Evolutionary conservation across 2,329 filamentous ascomycete genomes (phyloP), one percentile per base, ranked within the genome.

Genomic region (Penicillium sumatraense): DNA sequence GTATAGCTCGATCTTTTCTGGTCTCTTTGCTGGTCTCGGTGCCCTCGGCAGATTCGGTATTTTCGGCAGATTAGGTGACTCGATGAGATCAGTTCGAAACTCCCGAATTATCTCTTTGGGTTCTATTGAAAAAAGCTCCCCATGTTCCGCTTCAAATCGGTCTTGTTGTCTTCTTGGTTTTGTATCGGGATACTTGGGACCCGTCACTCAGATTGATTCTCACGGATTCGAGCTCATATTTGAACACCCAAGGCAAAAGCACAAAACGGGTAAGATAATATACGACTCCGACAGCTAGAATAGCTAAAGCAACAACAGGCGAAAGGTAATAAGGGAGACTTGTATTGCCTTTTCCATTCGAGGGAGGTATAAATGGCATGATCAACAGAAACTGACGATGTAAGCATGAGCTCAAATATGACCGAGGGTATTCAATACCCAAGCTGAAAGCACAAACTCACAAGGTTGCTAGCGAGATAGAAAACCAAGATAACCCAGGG

Each of bases 361-460:
- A 23, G 1, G 62, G 60, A 6, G 62, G 62, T 3, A 65, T 49
- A 20, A 65, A 63, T 3, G 62, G 61, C 62, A 63, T 63, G 2
- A 64, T 26, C 5, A 65, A 44, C 7, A 63, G 54, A 27, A 63
- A 63, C 59, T 63, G 38, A 5, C 16, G 16, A 20, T 20, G 21
- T 4, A 20, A 10, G 23, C 38, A 29, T 59, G n/a, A 57, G 44
- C 38, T 20, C 24, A 20, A 18, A 4, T 2, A 0, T 14, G 29
- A 31, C 29, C n/a, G n/a, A n/a, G n/a, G n/a, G n/a, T n/a, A 10
- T 29, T 23, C 20, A 8, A 42, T 5, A 7, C 14, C 23, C 3
- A 24, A 5, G 21, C 5, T 13, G 8, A 14, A 7, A 31, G 14
- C 10, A 13, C 3, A 6, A 5, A 49, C 60, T 44, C 27, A 63